Conservation (phyloP, 2,329 filamentous ascomycete species). For the Aplosporella prunicola region DNA sequence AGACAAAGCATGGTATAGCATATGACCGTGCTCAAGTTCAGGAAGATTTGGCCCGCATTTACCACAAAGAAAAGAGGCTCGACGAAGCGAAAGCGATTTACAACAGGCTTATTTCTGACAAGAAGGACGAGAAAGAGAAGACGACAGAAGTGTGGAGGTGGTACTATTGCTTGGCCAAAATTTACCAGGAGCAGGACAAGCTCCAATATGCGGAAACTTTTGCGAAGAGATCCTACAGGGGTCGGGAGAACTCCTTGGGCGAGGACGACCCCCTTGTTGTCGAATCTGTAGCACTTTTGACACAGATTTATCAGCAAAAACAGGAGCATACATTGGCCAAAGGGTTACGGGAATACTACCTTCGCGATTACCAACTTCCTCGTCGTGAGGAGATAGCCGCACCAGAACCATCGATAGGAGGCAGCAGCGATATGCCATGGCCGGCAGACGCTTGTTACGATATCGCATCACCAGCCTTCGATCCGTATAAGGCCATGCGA, state of each 20-base stretch:
- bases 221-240: constrained; percentile 6
- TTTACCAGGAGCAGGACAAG: constrained; percentile 5
- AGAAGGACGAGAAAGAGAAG: constrained; percentile 1
- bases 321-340: constrained; percentile 5
- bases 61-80: constrained; percentile 8
- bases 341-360: constrained; percentile 5
- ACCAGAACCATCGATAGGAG: too few species aligned
- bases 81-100: constrained; percentile 9
- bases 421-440: constrained; percentile 4
- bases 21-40: constrained; percentile 5
- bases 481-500: not conserved
- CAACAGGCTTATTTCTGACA: not conserved
- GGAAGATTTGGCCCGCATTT: constrained; percentile 4
- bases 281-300: constrained; percentile 2
- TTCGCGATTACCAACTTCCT: too few species aligned
- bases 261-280: constrained; percentile 4
- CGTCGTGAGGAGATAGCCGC: too few species aligned
- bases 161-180: constrained; percentile 6
- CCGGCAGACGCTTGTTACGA: constrained; percentile 4
- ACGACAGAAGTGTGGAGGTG: constrained; percentile 5
- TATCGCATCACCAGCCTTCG: constrained; percentile 2
- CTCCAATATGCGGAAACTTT: constrained; percentile 3
- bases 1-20: constrained; percentile 1
- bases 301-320: constrained; percentile 8
- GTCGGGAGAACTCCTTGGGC: not conserved